Evolutionary conservation across 169 alveolate genomes (phyloP).

Genomic region (Cryptosporidium viatorum): DNA sequence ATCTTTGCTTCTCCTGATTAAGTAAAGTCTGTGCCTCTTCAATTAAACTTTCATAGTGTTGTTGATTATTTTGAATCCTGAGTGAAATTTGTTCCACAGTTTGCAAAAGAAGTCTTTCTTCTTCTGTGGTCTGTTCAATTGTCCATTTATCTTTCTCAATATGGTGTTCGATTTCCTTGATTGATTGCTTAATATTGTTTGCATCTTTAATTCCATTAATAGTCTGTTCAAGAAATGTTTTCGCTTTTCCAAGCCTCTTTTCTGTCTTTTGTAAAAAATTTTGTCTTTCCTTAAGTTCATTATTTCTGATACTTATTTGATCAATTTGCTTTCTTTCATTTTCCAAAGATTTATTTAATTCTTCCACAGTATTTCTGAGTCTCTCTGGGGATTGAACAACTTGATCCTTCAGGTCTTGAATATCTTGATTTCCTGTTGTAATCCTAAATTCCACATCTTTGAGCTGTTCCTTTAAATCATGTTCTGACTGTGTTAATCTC

Average conservation of each 20-base stretch:
- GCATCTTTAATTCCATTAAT: conserved; percentile 54
- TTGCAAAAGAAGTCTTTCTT: conserved; percentile 41
- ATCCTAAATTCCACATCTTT: conserved; percentile 65
- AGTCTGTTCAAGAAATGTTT: conserved; percentile 35
- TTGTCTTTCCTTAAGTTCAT: conserved; percentile 64
- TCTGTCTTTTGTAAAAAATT: conserved; percentile 45
- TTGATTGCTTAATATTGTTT: conserved; percentile 50
- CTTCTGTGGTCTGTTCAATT: conserved; percentile 70
- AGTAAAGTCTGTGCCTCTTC: conserved; percentile 69
- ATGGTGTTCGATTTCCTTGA: conserved; percentile 71
- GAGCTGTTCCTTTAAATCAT: conserved; percentile 43
- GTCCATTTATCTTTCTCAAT: conserved; percentile 75
- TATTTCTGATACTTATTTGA: conserved; percentile 32
- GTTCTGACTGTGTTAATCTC: conserved; percentile 55
- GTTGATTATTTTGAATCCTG: conserved; percentile 67
- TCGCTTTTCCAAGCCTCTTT: conserved; percentile 61
- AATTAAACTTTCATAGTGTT: conserved; percentile 68
- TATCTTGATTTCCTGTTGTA: conserved; percentile 56
- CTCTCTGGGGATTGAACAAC: conserved; percentile 73
- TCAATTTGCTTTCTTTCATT: conserved; percentile 56
- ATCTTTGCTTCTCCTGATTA: conserved; percentile 54
- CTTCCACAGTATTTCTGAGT: conserved; percentile 55
- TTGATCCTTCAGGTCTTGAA: conserved; percentile 62
- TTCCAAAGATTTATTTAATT: conserved; percentile 52
- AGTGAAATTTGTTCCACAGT: conserved; percentile 70